Conservation (phyloP, 306 rosid species). For the Vigna mungo region DNA sequence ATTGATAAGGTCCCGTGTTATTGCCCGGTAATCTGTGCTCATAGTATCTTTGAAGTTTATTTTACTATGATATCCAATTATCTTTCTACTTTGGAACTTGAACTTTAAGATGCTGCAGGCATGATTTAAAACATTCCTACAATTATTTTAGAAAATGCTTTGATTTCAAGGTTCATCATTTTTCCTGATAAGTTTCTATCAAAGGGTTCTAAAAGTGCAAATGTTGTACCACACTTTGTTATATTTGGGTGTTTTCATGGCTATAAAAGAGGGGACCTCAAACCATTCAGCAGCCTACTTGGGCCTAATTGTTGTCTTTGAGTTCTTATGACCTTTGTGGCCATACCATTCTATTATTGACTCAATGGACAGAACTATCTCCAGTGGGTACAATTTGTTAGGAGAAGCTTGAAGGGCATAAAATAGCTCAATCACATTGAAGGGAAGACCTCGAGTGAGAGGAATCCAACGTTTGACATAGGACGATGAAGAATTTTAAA, state of each 20-base stretch:
- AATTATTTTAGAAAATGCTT: no score
- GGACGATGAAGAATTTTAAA: background rate
- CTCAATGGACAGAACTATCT: background rate
- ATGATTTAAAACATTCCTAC: no score
- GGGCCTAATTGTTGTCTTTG: background rate
- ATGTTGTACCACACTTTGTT: no score
- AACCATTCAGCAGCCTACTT: background rate
- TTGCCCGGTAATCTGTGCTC: conserved; percentile 18
- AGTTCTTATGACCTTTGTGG: background rate
- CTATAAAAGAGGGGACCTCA: background rate
- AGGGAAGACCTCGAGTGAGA: background rate
- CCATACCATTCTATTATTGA: background rate
- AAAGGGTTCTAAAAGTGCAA: no score
- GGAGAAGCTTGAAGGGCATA: background rate
- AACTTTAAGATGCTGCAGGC: no score
- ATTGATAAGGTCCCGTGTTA: conserved; percentile 13
- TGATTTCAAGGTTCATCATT: no score
- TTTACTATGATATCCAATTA: no score
- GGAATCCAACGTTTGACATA: no score
- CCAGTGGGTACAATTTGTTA: background rate
- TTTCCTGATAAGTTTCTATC: no score
- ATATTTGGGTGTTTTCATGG: background rate
- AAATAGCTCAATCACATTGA: background rate
- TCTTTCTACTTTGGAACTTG: no score
- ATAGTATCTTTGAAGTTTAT: no score